Conservation (phyloP, 2,329 filamentous ascomycete species). For the Phyllosticta citribraziliensis region DNA sequence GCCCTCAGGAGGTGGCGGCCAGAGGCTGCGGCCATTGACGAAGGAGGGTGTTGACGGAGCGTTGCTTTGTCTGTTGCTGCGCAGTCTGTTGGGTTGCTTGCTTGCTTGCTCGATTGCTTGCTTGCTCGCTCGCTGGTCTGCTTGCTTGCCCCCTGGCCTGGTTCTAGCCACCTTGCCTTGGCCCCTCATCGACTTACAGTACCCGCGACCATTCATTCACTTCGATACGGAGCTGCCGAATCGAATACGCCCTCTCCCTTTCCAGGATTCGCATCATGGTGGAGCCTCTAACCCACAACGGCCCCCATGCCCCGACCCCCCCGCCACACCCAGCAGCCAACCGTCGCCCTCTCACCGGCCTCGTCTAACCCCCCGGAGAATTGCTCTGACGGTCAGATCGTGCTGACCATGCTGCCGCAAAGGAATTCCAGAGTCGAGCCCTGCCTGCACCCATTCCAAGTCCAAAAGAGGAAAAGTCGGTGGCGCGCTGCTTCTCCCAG, state of each 20-base stretch:
- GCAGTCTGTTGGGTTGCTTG: too few relatives aligned
- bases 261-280: too few relatives aligned
- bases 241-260: too few relatives aligned
- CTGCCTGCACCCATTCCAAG: conserved; percentile 3
- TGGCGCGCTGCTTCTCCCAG: conserved; percentile 11
- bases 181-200: not conserved
- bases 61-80: not conserved
- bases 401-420: not conserved
- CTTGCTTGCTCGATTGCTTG: not conserved
- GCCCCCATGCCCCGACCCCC: not conserved
- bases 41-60: not conserved
- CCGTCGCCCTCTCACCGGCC: not conserved
- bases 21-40: not conserved
- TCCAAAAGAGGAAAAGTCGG: conserved; percentile 10
- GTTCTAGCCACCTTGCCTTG: not conserved
- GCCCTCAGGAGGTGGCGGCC: conserved; percentile 7
- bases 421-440: not conserved
- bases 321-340: not conserved
- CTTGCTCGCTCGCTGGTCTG: not conserved
- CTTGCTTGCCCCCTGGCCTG: not conserved
- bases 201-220: conserved; percentile 1
- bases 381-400: conserved; percentile 8
- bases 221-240: too few relatives aligned
- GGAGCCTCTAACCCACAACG: too few relatives aligned
- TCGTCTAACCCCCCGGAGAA: conserved; percentile 8